A percentile compares a stretch with the other conserved stretches of the same genome.
phyloP scores from a whole-genome alignment of 2,329 filamentous ascomycete species.

The Leptographium galeiforme region DNA sequence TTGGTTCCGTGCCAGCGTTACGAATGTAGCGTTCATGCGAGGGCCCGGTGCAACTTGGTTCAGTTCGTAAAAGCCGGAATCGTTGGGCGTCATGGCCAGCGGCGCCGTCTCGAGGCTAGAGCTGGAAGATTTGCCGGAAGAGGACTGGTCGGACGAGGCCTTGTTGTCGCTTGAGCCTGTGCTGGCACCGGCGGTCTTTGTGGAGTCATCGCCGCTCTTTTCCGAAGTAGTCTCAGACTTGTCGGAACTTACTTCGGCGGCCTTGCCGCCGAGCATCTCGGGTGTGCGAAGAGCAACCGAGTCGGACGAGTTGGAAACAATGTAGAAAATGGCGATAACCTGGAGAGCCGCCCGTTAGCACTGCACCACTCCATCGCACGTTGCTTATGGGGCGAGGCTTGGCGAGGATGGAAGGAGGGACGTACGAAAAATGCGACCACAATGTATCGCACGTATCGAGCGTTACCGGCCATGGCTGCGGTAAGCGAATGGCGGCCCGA shows the following conservation, averaged over 20 bases:
- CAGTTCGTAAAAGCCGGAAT: slow-evolving; percentile 39
- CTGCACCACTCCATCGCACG: background rate
- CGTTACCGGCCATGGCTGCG: slow-evolving; percentile 43
- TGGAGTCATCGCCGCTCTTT: background rate
- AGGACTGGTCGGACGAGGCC: background rate
- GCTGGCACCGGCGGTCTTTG: background rate
- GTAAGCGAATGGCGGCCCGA: slow-evolving; percentile 1
- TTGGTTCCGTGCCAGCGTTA: slow-evolving; percentile 82
- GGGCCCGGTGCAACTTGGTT: slow-evolving; percentile 45
- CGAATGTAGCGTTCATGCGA: slow-evolving; percentile 93
- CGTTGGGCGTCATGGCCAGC: slow-evolving; percentile 37
- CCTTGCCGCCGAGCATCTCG: slow-evolving; percentile 9
- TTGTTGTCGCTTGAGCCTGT: background rate
- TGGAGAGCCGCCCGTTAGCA: slow-evolving; percentile 14
- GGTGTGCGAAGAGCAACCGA: slow-evolving; percentile 21
- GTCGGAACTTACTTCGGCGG: background rate
- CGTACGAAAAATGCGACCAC: slow-evolving; percentile 70
- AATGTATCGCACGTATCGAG: slow-evolving; percentile 65
- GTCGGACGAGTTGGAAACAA: slow-evolving; percentile 51
- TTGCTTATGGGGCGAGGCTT: background rate
- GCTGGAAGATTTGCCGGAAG: slow-evolving; percentile 6
- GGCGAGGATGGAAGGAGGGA: background rate
- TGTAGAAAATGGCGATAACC: slow-evolving; percentile 65
- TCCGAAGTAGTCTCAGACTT: background rate
- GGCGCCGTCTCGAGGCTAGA: slow-evolving; percentile 24